These are phyloP conservation scores for Phytopythium mirpurense DNA, from an alignment of 352 stramenopile genomes.

Conservation along the genomic window DNA sequence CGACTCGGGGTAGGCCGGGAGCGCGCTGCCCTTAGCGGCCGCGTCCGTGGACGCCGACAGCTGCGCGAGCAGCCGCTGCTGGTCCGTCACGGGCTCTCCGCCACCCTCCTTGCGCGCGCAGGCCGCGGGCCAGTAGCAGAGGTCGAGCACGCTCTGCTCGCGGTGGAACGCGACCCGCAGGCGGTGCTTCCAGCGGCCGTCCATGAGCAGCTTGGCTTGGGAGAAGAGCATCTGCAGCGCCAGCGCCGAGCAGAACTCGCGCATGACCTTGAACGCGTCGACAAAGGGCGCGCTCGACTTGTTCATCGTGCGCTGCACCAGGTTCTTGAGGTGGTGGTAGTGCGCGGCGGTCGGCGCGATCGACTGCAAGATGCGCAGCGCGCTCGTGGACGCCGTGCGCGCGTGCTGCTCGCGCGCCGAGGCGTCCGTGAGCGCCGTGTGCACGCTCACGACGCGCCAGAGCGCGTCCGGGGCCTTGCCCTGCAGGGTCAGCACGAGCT, in stretches of 20 bases:
- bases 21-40: slow-evolving; percentile 11
- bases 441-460: slow-evolving; percentile 79
- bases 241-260: slow-evolving; percentile 77
- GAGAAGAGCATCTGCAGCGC: slow-evolving; percentile 71
- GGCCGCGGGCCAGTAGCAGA: slow-evolving; percentile 80
- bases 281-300: slow-evolving; percentile 76
- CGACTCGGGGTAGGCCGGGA: slow-evolving; percentile 50
- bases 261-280: slow-evolving; percentile 77
- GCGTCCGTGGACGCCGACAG: slow-evolving; percentile 29
- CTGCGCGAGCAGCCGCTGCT: slow-evolving; percentile 57
- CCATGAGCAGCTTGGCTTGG: slow-evolving; percentile 72
- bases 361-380: slow-evolving; percentile 71
- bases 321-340: slow-evolving; percentile 81
- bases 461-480: slow-evolving; percentile 68
- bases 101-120: slow-evolving; percentile 47
- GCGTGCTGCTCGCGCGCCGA: slow-evolving; percentile 51
- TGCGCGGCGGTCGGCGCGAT: slow-evolving; percentile 64
- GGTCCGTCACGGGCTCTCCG: slow-evolving; percentile 37
- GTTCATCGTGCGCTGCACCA: slow-evolving; percentile 84
- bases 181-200: slow-evolving; percentile 75
- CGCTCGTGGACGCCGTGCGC: slow-evolving; percentile 50
- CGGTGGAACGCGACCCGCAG: slow-evolving; percentile 76
- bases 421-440: slow-evolving; percentile 63
- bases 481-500: slow-evolving; percentile 81
- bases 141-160: slow-evolving; percentile 71